Percentiles rank a stretch among this genome's conserved stretches.
Evolutionary conservation across 495 filamentous ascomycete genomes (phyloP).

Genomic region (Staphylotrichum longicolle): DNA sequence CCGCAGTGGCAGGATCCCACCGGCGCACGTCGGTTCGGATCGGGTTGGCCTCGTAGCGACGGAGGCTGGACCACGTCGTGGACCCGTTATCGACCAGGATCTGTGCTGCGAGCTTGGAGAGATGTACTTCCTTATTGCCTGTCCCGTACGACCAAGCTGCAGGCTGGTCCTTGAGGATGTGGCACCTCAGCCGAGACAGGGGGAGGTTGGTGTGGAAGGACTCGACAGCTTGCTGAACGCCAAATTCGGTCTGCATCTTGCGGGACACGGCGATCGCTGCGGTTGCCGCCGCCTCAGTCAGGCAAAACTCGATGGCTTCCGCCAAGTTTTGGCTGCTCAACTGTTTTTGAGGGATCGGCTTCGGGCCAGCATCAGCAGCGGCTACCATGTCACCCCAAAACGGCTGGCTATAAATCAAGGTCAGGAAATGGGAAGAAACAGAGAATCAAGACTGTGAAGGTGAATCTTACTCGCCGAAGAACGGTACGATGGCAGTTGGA

Average conservation of each 20-base stretch:
- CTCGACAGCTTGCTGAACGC: slow-evolving; percentile 31
- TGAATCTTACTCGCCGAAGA: slow-evolving; percentile 62
- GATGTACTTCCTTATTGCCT: background rate
- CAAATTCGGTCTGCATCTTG: slow-evolving; percentile 61
- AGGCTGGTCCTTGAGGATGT: background rate
- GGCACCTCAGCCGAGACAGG: background rate
- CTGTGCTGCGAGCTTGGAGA: background rate
- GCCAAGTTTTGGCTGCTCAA: slow-evolving; percentile 61
- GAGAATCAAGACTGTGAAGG: no score
- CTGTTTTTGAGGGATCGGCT: slow-evolving; percentile 65
- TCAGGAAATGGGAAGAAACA: background rate
- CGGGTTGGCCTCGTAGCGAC: background rate
- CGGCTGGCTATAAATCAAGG: slow-evolving; percentile 46
- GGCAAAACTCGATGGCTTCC: slow-evolving; percentile 55
- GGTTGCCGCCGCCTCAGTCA: slow-evolving; percentile 53
- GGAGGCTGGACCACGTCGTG: no score
- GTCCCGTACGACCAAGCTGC: background rate
- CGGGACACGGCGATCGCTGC: slow-evolving; percentile 57
- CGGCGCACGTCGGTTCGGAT: background rate
- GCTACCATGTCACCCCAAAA: slow-evolving; percentile 82
- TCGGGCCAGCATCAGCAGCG: slow-evolving; percentile 65
- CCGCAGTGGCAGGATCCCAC: background rate
- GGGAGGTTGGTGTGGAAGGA: no score
- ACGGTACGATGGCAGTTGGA: slow-evolving; percentile 73
- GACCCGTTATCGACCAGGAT: no score